These are phyloP conservation scores for Creolimax fragrantissima DNA, from an alignment of 78 protist genomes.

Conservation along the genomic window DNA sequence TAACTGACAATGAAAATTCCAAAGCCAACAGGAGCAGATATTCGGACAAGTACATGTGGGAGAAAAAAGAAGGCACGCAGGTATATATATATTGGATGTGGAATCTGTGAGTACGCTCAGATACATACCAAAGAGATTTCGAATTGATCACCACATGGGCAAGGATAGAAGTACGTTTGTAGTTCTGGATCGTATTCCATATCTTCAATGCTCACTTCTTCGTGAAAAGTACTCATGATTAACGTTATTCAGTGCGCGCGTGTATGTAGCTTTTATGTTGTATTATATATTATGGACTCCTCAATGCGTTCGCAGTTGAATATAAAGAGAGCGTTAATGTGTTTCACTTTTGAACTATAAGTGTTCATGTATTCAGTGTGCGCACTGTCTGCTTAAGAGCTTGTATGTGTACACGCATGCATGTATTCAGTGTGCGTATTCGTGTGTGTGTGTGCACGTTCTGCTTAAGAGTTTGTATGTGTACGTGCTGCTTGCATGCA, in stretches of 20 bases:
- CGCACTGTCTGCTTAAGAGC: no score
- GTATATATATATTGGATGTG: not conserved
- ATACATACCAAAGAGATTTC: constrained; percentile 27
- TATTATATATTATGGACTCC: not conserved
- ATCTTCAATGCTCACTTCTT: constrained; percentile 52
- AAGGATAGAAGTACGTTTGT: constrained; percentile 43
- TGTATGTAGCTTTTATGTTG: not conserved
- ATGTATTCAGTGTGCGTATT: not conserved
- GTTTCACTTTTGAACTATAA: not conserved
- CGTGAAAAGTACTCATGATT: constrained; percentile 20
- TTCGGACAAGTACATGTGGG: not conserved
- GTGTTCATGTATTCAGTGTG: not conserved
- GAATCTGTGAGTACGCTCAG: not conserved
- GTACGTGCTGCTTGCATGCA: not conserved
- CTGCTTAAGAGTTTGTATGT: not conserved
- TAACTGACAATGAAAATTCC: not conserved
- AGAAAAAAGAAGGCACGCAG: not conserved
- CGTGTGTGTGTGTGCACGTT: not conserved
- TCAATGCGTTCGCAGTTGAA: not conserved
- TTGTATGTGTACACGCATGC: not conserved
- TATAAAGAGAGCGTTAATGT: not conserved
- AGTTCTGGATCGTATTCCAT: constrained; percentile 36
- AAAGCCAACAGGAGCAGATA: not conserved
- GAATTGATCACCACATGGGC: constrained; percentile 66
- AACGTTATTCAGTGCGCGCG: not conserved